phyloP scores from a whole-genome alignment of 176 grass and related monocot species.

The Elaeis guineensis region DNA sequence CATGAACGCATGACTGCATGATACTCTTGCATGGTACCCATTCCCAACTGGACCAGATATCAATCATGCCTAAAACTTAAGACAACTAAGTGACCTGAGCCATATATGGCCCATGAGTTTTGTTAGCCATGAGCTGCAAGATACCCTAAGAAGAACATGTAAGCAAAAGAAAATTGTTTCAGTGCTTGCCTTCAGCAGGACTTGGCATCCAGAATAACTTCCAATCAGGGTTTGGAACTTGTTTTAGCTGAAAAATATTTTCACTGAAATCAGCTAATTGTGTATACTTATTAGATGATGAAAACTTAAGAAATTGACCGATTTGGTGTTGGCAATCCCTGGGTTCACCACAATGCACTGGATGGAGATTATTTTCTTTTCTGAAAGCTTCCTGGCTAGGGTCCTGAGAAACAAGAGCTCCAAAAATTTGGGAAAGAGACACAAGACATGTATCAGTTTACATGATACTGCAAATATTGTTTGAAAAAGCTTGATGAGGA shows the following conservation, averaged over 20 bases:
- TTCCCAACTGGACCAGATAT: too few species aligned
- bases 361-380: background rate
- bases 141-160: too few species aligned
- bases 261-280: background rate
- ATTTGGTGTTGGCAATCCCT: background rate
- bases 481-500: too few species aligned
- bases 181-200: background rate
- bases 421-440: background rate
- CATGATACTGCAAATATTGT: too few species aligned
- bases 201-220: background rate
- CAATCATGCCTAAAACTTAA: too few species aligned
- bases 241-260: conserved; percentile 1
- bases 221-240: background rate
- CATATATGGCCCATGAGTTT: too few species aligned
- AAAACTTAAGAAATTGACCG: background rate
- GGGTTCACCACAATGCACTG: background rate
- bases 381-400: background rate
- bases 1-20: too few species aligned
- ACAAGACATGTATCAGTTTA: background rate
- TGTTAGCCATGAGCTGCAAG: too few species aligned
- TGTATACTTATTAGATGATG: background rate
- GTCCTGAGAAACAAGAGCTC: conserved; percentile 3
- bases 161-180: background rate
- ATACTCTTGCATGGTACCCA: too few species aligned
- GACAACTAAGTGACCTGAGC: too few species aligned